phyloP scores from a whole-genome alignment of 495 filamentous ascomycete species.

The Aspergillus leporis region DNA sequence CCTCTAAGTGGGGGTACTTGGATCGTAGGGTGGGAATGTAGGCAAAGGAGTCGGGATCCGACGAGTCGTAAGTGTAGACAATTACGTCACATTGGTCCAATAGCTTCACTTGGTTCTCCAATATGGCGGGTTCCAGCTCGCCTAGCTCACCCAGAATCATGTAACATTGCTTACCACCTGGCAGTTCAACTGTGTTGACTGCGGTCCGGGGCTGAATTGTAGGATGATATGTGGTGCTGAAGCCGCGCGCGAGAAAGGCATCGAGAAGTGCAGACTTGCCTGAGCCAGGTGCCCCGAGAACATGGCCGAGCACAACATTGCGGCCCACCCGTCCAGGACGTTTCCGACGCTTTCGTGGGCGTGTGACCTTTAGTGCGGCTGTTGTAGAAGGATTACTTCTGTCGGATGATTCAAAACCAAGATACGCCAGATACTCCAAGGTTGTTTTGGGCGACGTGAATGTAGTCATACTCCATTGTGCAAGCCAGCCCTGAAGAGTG shows the following conservation, averaged over 20 bases:
- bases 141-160: constrained; percentile 94
- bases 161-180: constrained; percentile 95
- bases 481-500: constrained; percentile 95
- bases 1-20: constrained; percentile 78
- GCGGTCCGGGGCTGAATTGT: constrained; percentile 92
- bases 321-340: constrained; percentile 83
- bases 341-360: constrained; percentile 78
- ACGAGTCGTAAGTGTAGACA: constrained; percentile 95
- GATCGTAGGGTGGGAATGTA: constrained; percentile 82
- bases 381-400: constrained; percentile 67
- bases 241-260: constrained; percentile 85
- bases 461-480: constrained; percentile 99
- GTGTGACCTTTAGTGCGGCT: constrained; percentile 86
- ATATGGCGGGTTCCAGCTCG: constrained; percentile 88
- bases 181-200: constrained; percentile 94
- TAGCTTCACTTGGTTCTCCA: constrained; percentile 90
- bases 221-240: constrained; percentile 82
- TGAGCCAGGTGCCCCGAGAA: constrained; percentile 78
- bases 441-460: constrained; percentile 95
- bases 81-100: constrained; percentile 90
- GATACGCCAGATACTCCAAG: constrained; percentile 89
- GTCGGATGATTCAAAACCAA: constrained; percentile 78
- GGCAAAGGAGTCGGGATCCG: constrained; percentile 89
- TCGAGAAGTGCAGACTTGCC: constrained; percentile 90
- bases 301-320: constrained; percentile 94